A percentile compares a stretch with the other conserved stretches of the same genome.
phyloP scores from a whole-genome alignment of 2,329 filamentous ascomycete genomes.

The Cryphonectria radicalis region DNA sequence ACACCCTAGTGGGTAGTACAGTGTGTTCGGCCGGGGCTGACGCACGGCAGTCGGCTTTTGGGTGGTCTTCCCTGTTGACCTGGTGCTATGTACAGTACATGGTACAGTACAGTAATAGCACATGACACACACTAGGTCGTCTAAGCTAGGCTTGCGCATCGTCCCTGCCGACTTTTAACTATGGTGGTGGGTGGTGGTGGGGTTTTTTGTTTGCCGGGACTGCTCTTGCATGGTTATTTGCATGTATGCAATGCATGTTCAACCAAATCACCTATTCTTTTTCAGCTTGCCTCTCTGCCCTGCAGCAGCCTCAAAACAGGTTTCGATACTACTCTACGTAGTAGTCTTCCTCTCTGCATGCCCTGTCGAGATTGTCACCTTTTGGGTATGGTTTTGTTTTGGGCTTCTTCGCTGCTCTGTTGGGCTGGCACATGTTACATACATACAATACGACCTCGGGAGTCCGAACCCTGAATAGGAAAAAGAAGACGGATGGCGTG shows the following conservation, averaged over 20 bases:
- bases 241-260: not conserved
- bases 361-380: not conserved
- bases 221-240: conserved; percentile 1
- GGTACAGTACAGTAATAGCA: too few relatives aligned
- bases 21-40: not conserved
- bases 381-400: not conserved
- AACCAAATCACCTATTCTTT: not conserved
- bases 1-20: not conserved
- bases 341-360: not conserved
- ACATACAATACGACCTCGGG: not conserved
- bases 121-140: too few relatives aligned
- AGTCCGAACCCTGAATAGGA: not conserved
- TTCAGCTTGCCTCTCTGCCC: conserved; percentile 21
- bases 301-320: conserved; percentile 23
- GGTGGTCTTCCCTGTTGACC: too few relatives aligned
- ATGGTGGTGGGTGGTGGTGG: too few relatives aligned
- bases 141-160: too few relatives aligned
- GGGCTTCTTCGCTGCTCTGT: not conserved
- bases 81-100: too few relatives aligned
- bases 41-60: not conserved
- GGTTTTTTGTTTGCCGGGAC: conserved; percentile 16
- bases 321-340: not conserved
- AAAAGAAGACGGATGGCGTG: not conserved
- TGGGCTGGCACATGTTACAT: not conserved
- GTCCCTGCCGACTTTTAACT: not conserved